phyloP scores from a whole-genome alignment of 1,284 basidiomycete genomes.

The Ustilago nuda region DNA sequence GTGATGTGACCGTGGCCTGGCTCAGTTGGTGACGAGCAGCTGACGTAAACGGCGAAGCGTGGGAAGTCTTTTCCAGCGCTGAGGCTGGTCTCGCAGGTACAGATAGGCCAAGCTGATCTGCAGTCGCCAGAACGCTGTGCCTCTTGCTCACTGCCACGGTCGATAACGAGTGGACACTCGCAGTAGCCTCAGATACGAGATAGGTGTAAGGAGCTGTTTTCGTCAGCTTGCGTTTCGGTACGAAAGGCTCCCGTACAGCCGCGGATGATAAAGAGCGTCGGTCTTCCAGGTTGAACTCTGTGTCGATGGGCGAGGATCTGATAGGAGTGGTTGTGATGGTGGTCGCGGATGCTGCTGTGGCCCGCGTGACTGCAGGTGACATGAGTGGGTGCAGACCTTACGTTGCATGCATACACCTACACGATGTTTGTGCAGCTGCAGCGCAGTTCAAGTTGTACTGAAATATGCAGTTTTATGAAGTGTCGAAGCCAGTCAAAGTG shows the following conservation, averaged over 20 bases:
- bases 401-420: conserved; percentile 13
- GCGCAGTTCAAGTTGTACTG: not conserved
- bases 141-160: conserved; percentile 1
- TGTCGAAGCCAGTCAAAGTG: not conserved
- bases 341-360: conserved; percentile 30
- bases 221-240: conserved; percentile 34
- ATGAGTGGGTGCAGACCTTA: conserved; percentile 13
- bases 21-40: not conserved
- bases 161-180: conserved; percentile 30
- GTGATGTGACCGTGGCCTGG: not conserved
- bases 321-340: not conserved
- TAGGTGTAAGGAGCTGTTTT: conserved; percentile 40
- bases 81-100: conserved; percentile 22
- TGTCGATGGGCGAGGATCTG: not conserved
- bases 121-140: not conserved
- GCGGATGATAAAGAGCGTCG: conserved; percentile 20
- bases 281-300: conserved; percentile 1
- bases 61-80: conserved; percentile 15
- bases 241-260: conserved; percentile 26
- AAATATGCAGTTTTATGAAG: conserved; percentile 3
- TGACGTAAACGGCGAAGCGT: conserved; percentile 14
- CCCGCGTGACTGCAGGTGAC: conserved; percentile 44
- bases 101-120: not conserved
- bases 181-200: conserved; percentile 25
- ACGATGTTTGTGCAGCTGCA: conserved; percentile 14